Evolutionary conservation across 805 yeast genomes (phyloP).

Genomic region (Debaryomyces hansenii): DNA sequence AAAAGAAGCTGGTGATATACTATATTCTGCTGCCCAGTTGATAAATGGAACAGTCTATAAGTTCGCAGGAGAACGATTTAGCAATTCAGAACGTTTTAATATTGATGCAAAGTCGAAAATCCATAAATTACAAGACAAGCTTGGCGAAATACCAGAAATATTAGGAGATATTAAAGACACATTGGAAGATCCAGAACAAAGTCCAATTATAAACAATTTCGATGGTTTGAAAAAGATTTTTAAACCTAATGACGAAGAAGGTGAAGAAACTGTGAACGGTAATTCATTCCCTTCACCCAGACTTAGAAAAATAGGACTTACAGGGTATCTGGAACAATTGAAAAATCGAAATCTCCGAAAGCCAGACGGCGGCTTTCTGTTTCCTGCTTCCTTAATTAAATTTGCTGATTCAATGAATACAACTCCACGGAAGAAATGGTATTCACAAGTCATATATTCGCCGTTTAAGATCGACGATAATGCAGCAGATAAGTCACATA

Average conservation of each 20-base stretch:
- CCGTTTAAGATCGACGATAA: neutral
- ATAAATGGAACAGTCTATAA: neutral
- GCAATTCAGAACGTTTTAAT: too few relatives aligned
- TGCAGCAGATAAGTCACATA: neutral
- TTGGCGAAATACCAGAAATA: too few relatives aligned
- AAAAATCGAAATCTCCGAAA: neutral
- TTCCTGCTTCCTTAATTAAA: slow-evolving; percentile 21
- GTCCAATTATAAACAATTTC: too few relatives aligned
- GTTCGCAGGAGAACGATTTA: neutral
- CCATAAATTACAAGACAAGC: too few relatives aligned
- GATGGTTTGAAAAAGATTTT: too few relatives aligned
- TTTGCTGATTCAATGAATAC: slow-evolving; percentile 8
- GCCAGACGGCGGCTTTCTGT: slow-evolving; percentile 11
- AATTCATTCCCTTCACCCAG: neutral
- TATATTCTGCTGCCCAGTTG: neutral
- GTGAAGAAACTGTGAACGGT: neutral
- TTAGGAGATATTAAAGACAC: too few relatives aligned
- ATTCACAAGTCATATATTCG: slow-evolving; percentile 16
- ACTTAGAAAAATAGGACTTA: neutral
- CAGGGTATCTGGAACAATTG: too few relatives aligned
- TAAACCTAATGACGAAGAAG: too few relatives aligned
- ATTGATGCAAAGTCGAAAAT: too few relatives aligned
- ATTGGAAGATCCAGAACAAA: too few relatives aligned
- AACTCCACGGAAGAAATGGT: slow-evolving; percentile 17
- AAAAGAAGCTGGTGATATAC: neutral